Evolutionary conservation across 805 yeast species (phyloP), one percentile per base, ranked within the genome.

Genomic region (Starmerella stellata): DNA sequence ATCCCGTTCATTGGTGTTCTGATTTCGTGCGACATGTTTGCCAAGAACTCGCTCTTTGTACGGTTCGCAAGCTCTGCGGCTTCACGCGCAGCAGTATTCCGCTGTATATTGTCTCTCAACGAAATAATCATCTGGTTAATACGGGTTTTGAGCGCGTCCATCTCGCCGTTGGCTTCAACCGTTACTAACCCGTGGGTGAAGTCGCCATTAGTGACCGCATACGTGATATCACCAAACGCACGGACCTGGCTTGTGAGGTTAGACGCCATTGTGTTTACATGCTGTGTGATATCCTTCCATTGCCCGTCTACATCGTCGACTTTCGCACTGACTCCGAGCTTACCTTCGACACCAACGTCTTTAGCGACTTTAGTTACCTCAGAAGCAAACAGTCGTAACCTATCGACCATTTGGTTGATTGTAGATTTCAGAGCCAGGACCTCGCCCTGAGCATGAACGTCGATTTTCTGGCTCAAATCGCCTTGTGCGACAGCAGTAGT

Each of bases 1-100:
- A 81, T 81, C 63, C 94, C 94, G 57, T 81, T 81, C 72, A 81
- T 76, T 17, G 94, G 94, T 2, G 94, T 81, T 56, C 94, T 66
- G 52, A 81, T 77, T 57, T 81, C 94, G 57, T 74, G 81, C 4
- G 87, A 78, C 69, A 78, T 81, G 53, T 81, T 81, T 35, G 93
- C 93, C 60, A 81, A 66, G 55, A 81, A 81, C 57, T 81, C 94
- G 8, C 93, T 80, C 57, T 81, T 81, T 3, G 93, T 82, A 48
- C 79, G 68, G 57, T 81, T 81, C 4, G 93, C 93, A 49, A 80
- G 64, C 54, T 81, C 94, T 29, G 94, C 94, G 28, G 93, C 93
- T 59, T 81, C 93, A 60, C 94, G 74, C 1, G 93, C 93, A 9
- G 87, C 90, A 1, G 94, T 80, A 53, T 81, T 81, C 56, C 93